Evolutionary conservation across 78 protist species (phyloP).

Genomic region (Protostelium mycophagum): DNA sequence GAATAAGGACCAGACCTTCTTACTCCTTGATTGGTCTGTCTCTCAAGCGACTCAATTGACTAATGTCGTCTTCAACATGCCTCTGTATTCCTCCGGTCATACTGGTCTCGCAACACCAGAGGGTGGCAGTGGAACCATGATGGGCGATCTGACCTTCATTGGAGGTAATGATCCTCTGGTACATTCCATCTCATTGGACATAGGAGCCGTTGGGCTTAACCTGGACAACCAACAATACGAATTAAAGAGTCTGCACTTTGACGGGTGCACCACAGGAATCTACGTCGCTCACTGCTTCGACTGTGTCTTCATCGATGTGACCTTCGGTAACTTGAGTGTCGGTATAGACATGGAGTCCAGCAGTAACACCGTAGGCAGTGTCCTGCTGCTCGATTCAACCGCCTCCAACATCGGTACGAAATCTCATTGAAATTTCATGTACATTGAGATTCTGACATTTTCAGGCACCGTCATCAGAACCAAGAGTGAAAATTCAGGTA

Average conservation of each 20-base stretch:
- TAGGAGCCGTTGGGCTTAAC: background rate
- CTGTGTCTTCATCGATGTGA: background rate
- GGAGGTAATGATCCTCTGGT: background rate
- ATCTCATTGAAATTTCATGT: too few relatives aligned
- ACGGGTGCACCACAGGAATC: background rate
- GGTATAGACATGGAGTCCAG: background rate
- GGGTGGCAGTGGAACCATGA: background rate
- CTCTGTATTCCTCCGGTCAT: background rate
- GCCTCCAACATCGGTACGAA: background rate
- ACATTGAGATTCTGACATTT: too few relatives aligned
- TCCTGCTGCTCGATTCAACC: background rate
- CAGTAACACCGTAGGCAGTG: background rate
- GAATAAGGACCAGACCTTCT: background rate
- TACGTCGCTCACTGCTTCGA: background rate
- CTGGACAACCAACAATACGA: background rate
- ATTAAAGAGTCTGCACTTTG: background rate
- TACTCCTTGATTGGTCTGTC: background rate
- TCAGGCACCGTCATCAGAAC: background rate
- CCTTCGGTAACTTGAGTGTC: background rate
- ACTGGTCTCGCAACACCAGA: background rate
- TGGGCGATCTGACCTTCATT: background rate
- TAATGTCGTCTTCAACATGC: background rate
- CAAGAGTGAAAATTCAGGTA: background rate
- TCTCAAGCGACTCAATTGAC: background rate
- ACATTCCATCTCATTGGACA: background rate